Conservation (phyloP, 257 asterid genomes). For the Plantago major region DNA sequence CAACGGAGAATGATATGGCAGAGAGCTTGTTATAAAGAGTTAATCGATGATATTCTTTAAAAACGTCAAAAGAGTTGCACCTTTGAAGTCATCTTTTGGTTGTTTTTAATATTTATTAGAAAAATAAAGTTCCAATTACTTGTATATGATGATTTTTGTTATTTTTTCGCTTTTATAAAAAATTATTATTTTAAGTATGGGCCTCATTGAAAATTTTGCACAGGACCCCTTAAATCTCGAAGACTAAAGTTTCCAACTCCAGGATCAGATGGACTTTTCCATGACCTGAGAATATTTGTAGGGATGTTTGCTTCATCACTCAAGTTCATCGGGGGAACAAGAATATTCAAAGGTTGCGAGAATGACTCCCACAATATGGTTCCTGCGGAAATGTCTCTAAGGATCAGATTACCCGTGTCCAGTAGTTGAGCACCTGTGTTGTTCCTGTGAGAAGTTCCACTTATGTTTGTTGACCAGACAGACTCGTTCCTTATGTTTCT, state of each 20-base stretch:
- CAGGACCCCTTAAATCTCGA: conserved; percentile 21
- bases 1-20: too few relatives aligned
- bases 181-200: too few relatives aligned
- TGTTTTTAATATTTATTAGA: too few relatives aligned
- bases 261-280: conserved; percentile 35
- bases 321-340: conserved; percentile 19
- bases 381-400: conserved; percentile 28
- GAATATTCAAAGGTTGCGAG: conserved; percentile 30
- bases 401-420: conserved; percentile 47
- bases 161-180: too few relatives aligned
- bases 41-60: too few relatives aligned
- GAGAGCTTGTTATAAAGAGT: too few relatives aligned
- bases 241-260: conserved; percentile 25
- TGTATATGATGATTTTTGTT: too few relatives aligned
- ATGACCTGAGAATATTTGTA: conserved; percentile 23
- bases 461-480: conserved; percentile 42
- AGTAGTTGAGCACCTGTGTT: conserved; percentile 33
- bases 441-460: background rate
- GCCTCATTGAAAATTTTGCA: conserved; percentile 28
- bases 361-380: conserved; percentile 45
- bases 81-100: too few relatives aligned
- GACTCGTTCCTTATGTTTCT: conserved; percentile 14
- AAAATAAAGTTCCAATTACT: too few relatives aligned
- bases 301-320: conserved; percentile 24
- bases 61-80: too few relatives aligned